Conservation (phyloP, 352 stramenopile genomes). For the Phytophthora melonis region DNA sequence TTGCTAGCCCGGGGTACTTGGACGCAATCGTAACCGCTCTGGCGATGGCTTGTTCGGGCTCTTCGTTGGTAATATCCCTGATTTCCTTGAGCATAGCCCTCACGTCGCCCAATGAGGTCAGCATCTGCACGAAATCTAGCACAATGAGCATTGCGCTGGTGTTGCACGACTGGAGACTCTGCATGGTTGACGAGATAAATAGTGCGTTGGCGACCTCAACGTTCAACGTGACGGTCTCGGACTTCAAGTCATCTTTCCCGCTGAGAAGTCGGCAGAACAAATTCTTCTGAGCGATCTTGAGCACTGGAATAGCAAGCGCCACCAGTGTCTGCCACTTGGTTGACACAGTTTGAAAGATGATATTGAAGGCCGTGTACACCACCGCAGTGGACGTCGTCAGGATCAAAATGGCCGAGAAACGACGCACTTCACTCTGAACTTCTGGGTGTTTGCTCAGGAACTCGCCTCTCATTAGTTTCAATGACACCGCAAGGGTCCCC, state of each 20-base stretch:
- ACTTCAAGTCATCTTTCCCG: constrained; percentile 40
- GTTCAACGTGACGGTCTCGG: constrained; percentile 54
- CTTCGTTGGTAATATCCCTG: constrained; percentile 13
- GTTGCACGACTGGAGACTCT: constrained; percentile 28
- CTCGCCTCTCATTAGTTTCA: constrained; percentile 15
- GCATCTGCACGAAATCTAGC: constrained; percentile 45
- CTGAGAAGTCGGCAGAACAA: constrained; percentile 16
- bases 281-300: constrained; percentile 24
- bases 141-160: constrained; percentile 40
- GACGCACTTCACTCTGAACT: constrained; percentile 23
- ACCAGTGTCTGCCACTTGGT: constrained; percentile 7
- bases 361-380: constrained; percentile 18
- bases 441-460: constrained; percentile 14
- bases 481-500: constrained; percentile 11
- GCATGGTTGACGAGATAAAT: constrained; percentile 50
- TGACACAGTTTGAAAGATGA: constrained; percentile 14
- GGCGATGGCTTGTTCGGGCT: constrained; percentile 14
- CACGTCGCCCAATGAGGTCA: constrained; percentile 38
- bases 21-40: constrained; percentile 11
- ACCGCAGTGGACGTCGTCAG: constrained; percentile 6
- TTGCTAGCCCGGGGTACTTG: constrained; percentile 17
- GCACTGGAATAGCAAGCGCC: constrained; percentile 13
- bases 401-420: constrained; percentile 14
- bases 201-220: constrained; percentile 58
- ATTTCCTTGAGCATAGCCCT: constrained; percentile 26